Conservation (phyloP, 768 basidiomycete genomes). For the Tulasnella sp. region DNA sequence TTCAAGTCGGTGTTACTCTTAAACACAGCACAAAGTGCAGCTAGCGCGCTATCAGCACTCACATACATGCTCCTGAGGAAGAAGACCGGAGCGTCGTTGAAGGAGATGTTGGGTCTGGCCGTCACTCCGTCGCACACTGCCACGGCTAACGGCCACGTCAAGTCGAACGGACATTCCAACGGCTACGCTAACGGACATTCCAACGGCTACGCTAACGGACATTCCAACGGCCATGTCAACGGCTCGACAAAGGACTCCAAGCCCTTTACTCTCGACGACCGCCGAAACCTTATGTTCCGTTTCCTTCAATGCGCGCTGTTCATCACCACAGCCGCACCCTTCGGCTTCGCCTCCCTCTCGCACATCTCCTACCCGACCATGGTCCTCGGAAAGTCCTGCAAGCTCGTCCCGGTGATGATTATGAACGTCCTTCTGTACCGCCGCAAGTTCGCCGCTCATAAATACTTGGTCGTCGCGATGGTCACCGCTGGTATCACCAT, state of each 20-base stretch:
- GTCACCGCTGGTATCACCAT: slow-evolving; percentile 85
- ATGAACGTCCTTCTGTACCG: slow-evolving; percentile 96
- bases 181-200: slow-evolving; percentile 28
- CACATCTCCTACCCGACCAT: slow-evolving; percentile 98
- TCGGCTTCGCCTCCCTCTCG: slow-evolving; percentile 88
- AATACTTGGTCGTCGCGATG: slow-evolving; percentile 89
- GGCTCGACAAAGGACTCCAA: slow-evolving; percentile 26
- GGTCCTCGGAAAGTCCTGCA: slow-evolving; percentile 98
- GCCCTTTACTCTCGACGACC: slow-evolving; percentile 23
- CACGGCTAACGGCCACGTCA: slow-evolving; percentile 21
- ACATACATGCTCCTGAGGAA: slow-evolving; percentile 58
- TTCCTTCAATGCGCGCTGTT: slow-evolving; percentile 80
- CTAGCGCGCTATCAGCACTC: slow-evolving; percentile 68
- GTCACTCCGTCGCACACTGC: slow-evolving; percentile 14
- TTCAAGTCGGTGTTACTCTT: slow-evolving; percentile 81
- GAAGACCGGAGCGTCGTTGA: slow-evolving; percentile 40
- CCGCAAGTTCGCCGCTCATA: slow-evolving; percentile 82
- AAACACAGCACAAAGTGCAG: slow-evolving; percentile 71
- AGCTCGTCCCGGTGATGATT: slow-evolving; percentile 95
- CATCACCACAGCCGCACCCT: slow-evolving; percentile 85
- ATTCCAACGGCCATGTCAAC: slow-evolving; percentile 25
- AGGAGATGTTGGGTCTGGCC: slow-evolving; percentile 49
- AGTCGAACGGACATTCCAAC: slow-evolving; percentile 27
- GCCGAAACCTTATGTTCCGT: slow-evolving; percentile 40
- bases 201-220: slow-evolving; percentile 18